Percentiles rank a stretch among this genome's conserved stretches.
Evolutionary conservation across 306 rosid genomes (phyloP).

Genomic region (Echinosophora koreensis): DNA sequence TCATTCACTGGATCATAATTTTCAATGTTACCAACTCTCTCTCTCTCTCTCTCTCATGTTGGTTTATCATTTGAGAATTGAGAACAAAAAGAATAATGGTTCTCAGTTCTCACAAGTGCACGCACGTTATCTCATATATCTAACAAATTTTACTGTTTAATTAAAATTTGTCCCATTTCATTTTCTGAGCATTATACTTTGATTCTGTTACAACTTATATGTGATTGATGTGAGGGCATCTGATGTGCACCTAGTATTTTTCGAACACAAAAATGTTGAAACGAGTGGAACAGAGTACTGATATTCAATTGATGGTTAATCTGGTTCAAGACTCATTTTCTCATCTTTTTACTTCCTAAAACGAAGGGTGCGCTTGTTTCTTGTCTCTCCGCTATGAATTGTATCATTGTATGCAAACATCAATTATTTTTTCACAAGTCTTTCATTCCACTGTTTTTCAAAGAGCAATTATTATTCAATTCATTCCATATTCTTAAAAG

Average conservation of each 20-base stretch:
- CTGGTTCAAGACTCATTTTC: background rate
- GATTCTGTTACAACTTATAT: no score
- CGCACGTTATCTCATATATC: no score
- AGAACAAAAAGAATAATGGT: no score
- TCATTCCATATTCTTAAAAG: background rate
- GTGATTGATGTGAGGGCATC: no score
- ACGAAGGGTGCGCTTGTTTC: background rate
- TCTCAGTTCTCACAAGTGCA: no score
- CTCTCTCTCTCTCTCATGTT: background rate
- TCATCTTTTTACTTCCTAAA: background rate
- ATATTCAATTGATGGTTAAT: background rate
- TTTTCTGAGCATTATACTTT: no score
- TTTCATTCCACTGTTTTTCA: background rate
- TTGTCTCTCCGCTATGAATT: background rate
- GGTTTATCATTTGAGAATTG: background rate
- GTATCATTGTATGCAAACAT: background rate
- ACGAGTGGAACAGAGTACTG: background rate
- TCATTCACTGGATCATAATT: constrained; percentile 54
- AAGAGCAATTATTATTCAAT: background rate
- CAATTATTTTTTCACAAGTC: background rate
- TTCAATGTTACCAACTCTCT: constrained; percentile 40
- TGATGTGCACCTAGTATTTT: background rate
- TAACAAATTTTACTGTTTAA: no score
- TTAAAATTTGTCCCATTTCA: no score
- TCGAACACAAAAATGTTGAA: background rate